These are phyloP conservation scores for Suhomyces vadensis DNA, from an alignment of 805 yeast species.

Conservation along the genomic window DNA sequence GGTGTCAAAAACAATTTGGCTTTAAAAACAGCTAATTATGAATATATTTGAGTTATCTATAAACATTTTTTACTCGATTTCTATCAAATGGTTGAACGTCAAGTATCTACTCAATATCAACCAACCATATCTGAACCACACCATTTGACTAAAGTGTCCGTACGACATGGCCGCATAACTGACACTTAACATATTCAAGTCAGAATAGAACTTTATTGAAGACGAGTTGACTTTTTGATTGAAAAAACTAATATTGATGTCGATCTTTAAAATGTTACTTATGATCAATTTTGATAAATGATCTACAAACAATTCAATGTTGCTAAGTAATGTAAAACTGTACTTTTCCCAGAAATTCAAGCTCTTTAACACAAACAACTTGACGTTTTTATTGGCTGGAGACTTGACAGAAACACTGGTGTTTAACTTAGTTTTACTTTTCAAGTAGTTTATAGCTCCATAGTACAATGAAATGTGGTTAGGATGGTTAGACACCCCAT, in stretches of 20 bases:
- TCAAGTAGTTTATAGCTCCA: conserved; percentile 45
- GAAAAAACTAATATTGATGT: conserved; percentile 41
- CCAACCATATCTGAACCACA: conserved; percentile 95
- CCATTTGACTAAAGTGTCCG: conserved; percentile 89
- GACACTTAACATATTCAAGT: conserved; percentile 40
- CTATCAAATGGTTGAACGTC: conserved; percentile 66
- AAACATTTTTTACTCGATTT: conserved; percentile 6
- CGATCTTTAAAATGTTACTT: conserved; percentile 31
- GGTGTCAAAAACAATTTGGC: conserved; percentile 55
- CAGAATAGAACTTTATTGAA: conserved; percentile 41
- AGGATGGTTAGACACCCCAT: conserved; percentile 85
- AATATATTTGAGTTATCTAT: not conserved
- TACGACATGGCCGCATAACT: conserved; percentile 71
- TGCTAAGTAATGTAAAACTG: conserved; percentile 46
- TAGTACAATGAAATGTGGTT: conserved; percentile 71
- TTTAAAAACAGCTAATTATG: conserved; percentile 23
- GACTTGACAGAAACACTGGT: conserved; percentile 7
- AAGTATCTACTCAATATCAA: conserved; percentile 72
- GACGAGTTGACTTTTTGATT: conserved; percentile 19
- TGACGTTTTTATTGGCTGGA: conserved; percentile 10
- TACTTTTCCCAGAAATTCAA: conserved; percentile 49
- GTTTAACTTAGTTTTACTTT: conserved; percentile 6
- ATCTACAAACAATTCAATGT: conserved; percentile 39
- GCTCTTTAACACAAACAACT: conserved; percentile 34
- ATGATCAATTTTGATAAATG: conserved; percentile 35